A percentile compares a stretch with the other conserved stretches of the same genome.
phyloP scores from a whole-genome alignment of 192 early-diverging fungal genomes.

The Podila horticola region DNA sequence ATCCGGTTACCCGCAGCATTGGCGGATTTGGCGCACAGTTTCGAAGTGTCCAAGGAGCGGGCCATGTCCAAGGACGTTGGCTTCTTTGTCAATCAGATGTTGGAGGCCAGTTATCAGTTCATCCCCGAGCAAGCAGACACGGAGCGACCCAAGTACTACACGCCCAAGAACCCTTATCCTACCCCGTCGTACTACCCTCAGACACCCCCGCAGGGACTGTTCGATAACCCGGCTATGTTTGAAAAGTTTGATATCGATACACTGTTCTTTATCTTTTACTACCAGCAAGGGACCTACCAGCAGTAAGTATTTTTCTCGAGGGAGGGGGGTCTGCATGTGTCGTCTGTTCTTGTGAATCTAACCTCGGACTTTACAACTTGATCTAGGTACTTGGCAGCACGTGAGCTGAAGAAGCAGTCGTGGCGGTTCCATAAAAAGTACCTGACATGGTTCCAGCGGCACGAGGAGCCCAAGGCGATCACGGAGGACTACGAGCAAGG shows the following conservation, averaged over 20 bases:
- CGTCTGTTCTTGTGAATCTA: not conserved
- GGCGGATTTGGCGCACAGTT: constrained; percentile 65
- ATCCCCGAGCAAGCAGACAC: constrained; percentile 87
- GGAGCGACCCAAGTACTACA: constrained; percentile 81
- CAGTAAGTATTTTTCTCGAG: constrained; percentile 71
- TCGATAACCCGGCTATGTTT: constrained; percentile 87
- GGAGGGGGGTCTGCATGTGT: not conserved
- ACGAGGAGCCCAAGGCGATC: constrained; percentile 94
- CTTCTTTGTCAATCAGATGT: constrained; percentile 72
- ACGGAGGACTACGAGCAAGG: constrained; percentile 98
- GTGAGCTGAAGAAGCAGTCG: constrained; percentile 95
- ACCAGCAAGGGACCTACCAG: constrained; percentile 95
- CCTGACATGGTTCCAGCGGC: constrained; percentile 98
- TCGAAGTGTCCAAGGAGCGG: constrained; percentile 60
- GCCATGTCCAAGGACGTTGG: constrained; percentile 57
- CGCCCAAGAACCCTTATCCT: constrained; percentile 78
- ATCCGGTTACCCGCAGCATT: constrained; percentile 61
- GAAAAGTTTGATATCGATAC: constrained; percentile 95
- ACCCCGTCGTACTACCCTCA: constrained; percentile 96
- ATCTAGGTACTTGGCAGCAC: constrained; percentile 85
- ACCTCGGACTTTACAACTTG: not conserved
- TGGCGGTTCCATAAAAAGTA: constrained; percentile 99
- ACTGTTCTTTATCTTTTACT: constrained; percentile 98
- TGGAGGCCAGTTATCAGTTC: constrained; percentile 85
- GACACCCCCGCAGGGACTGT: constrained; percentile 73